Percentiles rank a stretch among this genome's conserved stretches.
phyloP scores from a whole-genome alignment of 1,284 basidiomycete genomes.

The Violaceomyces palustris region DNA sequence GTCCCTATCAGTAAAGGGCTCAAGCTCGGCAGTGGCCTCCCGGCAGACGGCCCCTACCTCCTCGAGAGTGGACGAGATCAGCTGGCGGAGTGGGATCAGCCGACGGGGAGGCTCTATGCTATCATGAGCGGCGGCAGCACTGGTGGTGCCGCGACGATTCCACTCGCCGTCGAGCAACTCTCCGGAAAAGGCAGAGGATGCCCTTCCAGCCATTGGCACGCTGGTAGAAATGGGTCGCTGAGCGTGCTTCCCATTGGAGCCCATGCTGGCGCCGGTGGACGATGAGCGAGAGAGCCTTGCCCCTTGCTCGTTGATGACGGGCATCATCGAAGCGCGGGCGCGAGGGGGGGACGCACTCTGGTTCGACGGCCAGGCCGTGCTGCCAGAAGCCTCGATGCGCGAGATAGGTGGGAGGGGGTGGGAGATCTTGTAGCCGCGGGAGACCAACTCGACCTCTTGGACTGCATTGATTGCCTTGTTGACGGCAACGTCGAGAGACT shows the following conservation, averaged over 20 bases:
- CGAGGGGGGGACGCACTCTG: constrained; percentile 7
- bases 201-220: constrained; percentile 13
- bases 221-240: constrained; percentile 14
- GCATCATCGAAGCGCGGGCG: constrained; percentile 4
- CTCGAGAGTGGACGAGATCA: constrained; percentile 16
- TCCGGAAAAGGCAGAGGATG: constrained; percentile 7
- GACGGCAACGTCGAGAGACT: constrained; percentile 32
- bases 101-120: constrained; percentile 8
- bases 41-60: constrained; percentile 17
- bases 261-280: constrained; percentile 12
- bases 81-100: constrained; percentile 22
- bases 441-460: constrained; percentile 49
- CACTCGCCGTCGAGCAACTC: constrained; percentile 3
- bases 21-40: constrained; percentile 4
- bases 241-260: constrained; percentile 13
- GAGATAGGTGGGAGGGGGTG: constrained; percentile 50
- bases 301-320: too few relatives aligned
- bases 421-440: constrained; percentile 45
- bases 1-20: constrained; percentile 22
- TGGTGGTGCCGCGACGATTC: background rate
- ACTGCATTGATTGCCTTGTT: constrained; percentile 46
- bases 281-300: constrained; percentile 23
- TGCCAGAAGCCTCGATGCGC: constrained; percentile 38
- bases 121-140: background rate
- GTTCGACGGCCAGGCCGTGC: background rate